Percentiles rank a stretch among this genome's conserved stretches.
Evolutionary conservation across 2,329 filamentous ascomycete genomes (phyloP).

Genomic region (Penicillium sp.): DNA sequence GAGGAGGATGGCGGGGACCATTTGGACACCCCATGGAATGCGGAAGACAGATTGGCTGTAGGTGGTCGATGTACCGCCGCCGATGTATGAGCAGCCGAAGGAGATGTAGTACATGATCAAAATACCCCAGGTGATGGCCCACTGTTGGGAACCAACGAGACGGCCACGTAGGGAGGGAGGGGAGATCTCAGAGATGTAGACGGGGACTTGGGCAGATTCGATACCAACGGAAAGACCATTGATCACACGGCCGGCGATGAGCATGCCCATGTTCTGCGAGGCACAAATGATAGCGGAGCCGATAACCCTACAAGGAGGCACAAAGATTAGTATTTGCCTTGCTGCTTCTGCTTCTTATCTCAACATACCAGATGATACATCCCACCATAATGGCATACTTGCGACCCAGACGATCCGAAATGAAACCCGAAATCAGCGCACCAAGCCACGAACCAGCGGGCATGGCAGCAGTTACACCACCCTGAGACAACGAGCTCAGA

Average conservation of each 20-base stretch:
- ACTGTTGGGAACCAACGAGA: constrained; percentile 72
- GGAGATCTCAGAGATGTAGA: constrained; percentile 70
- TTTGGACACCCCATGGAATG: constrained; percentile 66
- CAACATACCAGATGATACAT: constrained; percentile 48
- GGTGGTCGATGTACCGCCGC: constrained; percentile 36
- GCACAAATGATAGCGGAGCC: constrained; percentile 61
- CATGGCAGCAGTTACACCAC: constrained; percentile 72
- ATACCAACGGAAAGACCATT: constrained; percentile 74
- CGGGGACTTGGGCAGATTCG: constrained; percentile 68
- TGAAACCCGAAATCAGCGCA: constrained; percentile 55
- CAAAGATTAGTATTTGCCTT: background rate
- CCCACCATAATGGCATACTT: constrained; percentile 55
- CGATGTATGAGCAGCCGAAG: constrained; percentile 62
- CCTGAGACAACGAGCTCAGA: constrained; percentile 56
- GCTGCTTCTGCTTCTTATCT: background rate
- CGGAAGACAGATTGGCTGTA: constrained; percentile 58
- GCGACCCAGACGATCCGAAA: constrained; percentile 58
- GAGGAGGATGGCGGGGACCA: constrained; percentile 61
- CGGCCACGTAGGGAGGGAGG: constrained; percentile 58
- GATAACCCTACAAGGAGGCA: constrained; percentile 52
- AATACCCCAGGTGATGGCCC: constrained; percentile 73
- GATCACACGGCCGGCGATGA: constrained; percentile 68
- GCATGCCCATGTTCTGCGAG: constrained; percentile 66
- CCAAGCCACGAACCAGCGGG: constrained; percentile 70
- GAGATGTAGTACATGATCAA: constrained; percentile 70